These are phyloP conservation scores for Boletus coccyginus DNA, from an alignment of 768 basidiomycete genomes.

Conservation along the genomic window DNA sequence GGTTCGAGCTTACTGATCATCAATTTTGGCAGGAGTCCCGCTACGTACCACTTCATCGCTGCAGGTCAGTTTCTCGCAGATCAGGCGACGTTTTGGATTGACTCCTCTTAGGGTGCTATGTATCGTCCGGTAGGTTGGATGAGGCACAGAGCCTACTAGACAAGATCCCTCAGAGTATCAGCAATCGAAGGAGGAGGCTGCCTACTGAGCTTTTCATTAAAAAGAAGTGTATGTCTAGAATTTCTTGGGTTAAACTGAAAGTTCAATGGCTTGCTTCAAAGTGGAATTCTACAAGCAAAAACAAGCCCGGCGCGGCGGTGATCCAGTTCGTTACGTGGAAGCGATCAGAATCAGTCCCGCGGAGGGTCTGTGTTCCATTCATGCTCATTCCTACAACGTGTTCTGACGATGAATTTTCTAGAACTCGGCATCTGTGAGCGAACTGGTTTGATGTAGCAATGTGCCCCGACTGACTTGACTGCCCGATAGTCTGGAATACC, in stretches of 20 bases:
- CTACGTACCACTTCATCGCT: constrained; percentile 74
- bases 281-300: constrained; percentile 77
- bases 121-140: constrained; percentile 51
- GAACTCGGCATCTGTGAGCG: constrained; percentile 70
- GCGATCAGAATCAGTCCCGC: constrained; percentile 65
- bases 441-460: neutral
- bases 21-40: constrained; percentile 58
- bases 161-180: constrained; percentile 53
- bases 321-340: constrained; percentile 48
- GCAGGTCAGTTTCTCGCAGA: constrained; percentile 41
- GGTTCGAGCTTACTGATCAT: neutral
- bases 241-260: neutral
- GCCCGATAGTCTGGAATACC: constrained; percentile 68
- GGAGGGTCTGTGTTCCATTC: constrained; percentile 47
- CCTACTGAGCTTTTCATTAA: constrained; percentile 77
- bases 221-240: constrained; percentile 58
- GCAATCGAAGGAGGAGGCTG: constrained; percentile 62
- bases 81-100: neutral
- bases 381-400: neutral
- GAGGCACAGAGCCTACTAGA: constrained; percentile 64
- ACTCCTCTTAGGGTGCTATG: constrained; percentile 50
- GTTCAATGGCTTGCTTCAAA: constrained; percentile 25
- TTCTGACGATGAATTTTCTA: constrained; percentile 22
- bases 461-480: constrained; percentile 1
- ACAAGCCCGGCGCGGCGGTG: constrained; percentile 52